These are phyloP conservation scores for Plasmodium fragile DNA, from an alignment of 169 alveolate genomes.

Conservation along the genomic window DNA sequence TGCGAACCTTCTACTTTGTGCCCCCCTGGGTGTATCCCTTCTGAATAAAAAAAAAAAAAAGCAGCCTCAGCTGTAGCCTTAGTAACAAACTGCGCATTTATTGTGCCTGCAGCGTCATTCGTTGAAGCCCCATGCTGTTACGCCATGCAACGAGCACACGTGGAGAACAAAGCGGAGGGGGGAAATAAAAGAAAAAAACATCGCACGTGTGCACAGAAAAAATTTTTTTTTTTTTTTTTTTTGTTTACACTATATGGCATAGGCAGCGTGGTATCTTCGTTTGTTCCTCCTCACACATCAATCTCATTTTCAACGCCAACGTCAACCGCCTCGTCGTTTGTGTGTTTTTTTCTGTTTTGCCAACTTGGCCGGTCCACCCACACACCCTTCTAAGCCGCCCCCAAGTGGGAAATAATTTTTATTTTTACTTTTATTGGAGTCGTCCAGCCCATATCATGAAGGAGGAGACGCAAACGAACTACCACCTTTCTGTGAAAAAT, in stretches of 20 bases:
- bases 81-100: not conserved
- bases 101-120: not conserved
- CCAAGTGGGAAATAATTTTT: not conserved
- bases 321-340: not conserved
- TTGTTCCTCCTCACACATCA: not conserved
- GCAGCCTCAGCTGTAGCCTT: not conserved
- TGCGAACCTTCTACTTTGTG: not conserved
- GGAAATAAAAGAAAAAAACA: not conserved
- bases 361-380: not conserved
- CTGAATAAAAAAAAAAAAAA: not conserved
- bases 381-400: not conserved
- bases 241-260: not conserved
- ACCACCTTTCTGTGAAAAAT: slow-evolving; percentile 58
- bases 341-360: not conserved
- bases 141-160: not conserved
- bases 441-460: slow-evolving; percentile 6
- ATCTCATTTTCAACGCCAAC: not conserved
- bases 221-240: not conserved
- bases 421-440: not conserved
- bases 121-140: not conserved
- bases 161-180: not conserved
- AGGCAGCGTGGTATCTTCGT: not conserved
- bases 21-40: not conserved
- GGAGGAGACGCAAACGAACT: slow-evolving; percentile 11
- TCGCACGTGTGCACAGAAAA: not conserved